Base-by-base conservation (phyloP, 2,329 filamentous ascomycete species). In the Botrytis sinoallii region DNA sequence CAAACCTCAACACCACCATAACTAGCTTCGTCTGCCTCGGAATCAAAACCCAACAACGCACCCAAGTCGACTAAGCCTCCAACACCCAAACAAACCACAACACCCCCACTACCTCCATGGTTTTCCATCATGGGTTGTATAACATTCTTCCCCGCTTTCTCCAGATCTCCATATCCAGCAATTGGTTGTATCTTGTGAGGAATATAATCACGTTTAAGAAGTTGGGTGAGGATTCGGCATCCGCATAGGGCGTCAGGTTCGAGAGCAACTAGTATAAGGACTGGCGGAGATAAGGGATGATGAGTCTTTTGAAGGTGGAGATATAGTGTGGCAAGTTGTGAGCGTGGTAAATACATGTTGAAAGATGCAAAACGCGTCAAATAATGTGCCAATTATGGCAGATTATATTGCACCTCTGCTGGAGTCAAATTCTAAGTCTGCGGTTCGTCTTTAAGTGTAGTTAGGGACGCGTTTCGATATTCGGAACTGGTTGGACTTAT, bases 141-240 rank as follows among this genome's bases (percentile, higher is more conserved):
- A 63, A 97, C 86, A 77, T 95, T 90, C 80, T 89, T 88, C 64
- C 95, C 95, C 35, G 92, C 92, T 78, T 90, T 91, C 80, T 93
- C 88, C 65, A 99, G 89, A 82, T 98, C 96, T 77, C 90, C 91
- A 89, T 98, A 98, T 72, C 96, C 96, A 32, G 93, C 90, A 72
- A 99, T 92, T 1, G 96, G 96, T 80, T 98, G 93, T 80, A 98
- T 97, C 84, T 98, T 98, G 85, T 98, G 95, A 22, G 92, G 93
- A 78, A 99, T 97, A 81, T 97, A 98, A 85, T 99, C 96, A 86
- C 95, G 92, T 84, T 97, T 98, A 75, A 99, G 87, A n/a, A 99
- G 88, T 69, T 92, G 89, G 4, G 95, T 97, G 66, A 99, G 89
- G 75, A 99, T 98, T 75, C 95, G 94, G 82, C 94, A 97, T 76